A percentile compares a stretch with the other conserved stretches of the same genome.
Evolutionary conservation across 1,284 basidiomycete genomes (phyloP).

Genomic region (Apiotrichum domesticum): DNA sequence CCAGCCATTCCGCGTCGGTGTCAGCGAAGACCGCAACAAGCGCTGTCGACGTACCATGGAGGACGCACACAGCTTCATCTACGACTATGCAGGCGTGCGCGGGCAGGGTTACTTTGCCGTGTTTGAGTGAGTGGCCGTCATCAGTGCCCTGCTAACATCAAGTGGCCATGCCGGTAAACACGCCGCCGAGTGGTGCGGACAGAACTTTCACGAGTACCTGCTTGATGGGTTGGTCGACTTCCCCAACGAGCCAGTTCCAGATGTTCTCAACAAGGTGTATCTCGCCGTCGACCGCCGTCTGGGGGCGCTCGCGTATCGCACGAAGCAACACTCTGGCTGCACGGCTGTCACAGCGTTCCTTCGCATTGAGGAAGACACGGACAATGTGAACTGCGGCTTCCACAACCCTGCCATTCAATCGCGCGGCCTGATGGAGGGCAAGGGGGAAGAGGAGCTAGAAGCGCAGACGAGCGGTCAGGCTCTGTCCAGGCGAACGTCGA

Average conservation of each 20-base stretch:
- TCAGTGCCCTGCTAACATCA: neutral
- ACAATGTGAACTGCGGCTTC: conserved; percentile 28
- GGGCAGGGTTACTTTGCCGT: conserved; percentile 98
- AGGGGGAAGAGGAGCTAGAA: conserved; percentile 45
- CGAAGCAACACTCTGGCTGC: conserved; percentile 92
- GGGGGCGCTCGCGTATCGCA: conserved; percentile 72
- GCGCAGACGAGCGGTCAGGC: conserved; percentile 24
- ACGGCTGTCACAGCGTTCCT: conserved; percentile 97
- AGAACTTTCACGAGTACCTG: conserved; percentile 77
- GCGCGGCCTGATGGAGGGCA: conserved; percentile 41
- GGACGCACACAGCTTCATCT: conserved; percentile 91
- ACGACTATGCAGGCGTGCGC: conserved; percentile 81
- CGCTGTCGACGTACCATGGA: conserved; percentile 93
- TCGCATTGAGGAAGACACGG: conserved; percentile 61
- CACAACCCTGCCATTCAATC: conserved; percentile 33
- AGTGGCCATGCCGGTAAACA: conserved; percentile 94
- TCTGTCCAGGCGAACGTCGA: conserved; percentile 23
- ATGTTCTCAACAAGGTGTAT: conserved; percentile 87
- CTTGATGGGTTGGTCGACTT: conserved; percentile 44
- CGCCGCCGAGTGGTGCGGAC: conserved; percentile 97
- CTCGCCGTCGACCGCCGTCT: conserved; percentile 80
- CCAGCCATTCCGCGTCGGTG: conserved; percentile 61
- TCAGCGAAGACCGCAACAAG: conserved; percentile 76
- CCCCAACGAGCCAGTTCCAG: conserved; percentile 61
- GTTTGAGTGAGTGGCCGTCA: conserved; percentile 59